Conservation (phyloP, 169 alveolate species). For the Plasmodium sp. region DNA sequence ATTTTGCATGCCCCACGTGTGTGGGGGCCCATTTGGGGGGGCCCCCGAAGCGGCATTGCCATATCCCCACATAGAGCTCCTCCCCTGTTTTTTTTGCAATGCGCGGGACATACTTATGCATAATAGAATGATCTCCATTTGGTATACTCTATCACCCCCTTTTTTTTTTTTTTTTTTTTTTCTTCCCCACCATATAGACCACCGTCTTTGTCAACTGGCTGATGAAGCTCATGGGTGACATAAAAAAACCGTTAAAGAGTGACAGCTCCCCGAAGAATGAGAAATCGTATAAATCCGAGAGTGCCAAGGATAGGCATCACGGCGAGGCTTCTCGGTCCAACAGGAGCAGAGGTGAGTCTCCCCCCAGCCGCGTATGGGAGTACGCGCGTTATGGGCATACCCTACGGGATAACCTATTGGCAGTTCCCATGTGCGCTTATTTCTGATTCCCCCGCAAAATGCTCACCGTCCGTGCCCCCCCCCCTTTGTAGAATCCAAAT, state of each 20-base stretch:
- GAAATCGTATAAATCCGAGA: slow-evolving; percentile 1
- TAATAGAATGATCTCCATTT: background rate
- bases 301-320: slow-evolving; percentile 1
- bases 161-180: background rate
- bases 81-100: background rate
- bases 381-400: background rate
- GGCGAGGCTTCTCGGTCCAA: slow-evolving; percentile 24
- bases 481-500: slow-evolving; percentile 5
- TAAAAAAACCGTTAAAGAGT: slow-evolving; percentile 17
- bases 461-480: background rate
- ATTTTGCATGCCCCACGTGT: background rate
- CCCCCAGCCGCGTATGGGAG: background rate
- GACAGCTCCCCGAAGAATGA: slow-evolving; percentile 9
- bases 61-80: background rate
- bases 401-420: background rate
- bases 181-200: background rate
- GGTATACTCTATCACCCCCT: background rate
- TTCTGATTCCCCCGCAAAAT: background rate
- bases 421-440: background rate
- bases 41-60: background rate
- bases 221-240: slow-evolving; percentile 19
- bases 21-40: background rate
- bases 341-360: slow-evolving; percentile 21
- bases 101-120: background rate
- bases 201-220: slow-evolving; percentile 50